phyloP scores from a whole-genome alignment of 2,329 filamentous ascomycete genomes.

The Cordyceps javanica region DNA sequence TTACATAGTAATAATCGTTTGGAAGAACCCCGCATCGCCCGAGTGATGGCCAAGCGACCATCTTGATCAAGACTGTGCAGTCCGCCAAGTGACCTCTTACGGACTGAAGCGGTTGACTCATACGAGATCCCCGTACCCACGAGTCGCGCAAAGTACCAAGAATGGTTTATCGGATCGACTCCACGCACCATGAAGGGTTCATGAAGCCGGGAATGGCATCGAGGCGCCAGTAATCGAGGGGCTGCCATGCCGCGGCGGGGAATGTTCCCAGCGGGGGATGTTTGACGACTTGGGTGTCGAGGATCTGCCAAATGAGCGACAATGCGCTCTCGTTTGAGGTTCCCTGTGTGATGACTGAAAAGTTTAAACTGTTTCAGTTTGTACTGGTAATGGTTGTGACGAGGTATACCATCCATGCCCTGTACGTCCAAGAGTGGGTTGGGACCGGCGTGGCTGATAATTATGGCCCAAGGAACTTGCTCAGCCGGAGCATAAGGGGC shows the following conservation, averaged over 20 bases:
- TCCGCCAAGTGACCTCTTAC: neutral
- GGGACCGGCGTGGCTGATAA: neutral
- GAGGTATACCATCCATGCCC: neutral
- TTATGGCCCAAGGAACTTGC: neutral
- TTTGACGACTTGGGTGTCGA: neutral
- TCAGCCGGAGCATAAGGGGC: constrained; percentile 38
- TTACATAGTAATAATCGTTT: too few species aligned
- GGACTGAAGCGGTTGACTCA: neutral
- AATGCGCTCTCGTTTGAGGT: neutral
- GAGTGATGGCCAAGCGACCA: neutral
- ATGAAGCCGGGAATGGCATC: neutral
- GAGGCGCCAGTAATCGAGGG: neutral
- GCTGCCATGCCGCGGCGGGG: neutral
- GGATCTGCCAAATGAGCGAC: neutral
- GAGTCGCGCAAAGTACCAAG: too few species aligned
- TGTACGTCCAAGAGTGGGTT: neutral
- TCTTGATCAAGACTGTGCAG: neutral
- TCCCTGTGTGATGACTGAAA: neutral
- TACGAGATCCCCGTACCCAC: too few species aligned
- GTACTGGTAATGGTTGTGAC: neutral
- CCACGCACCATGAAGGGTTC: neutral
- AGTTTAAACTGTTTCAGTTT: neutral
- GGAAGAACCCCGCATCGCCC: neutral
- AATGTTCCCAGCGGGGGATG: neutral
- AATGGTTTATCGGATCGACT: too few species aligned